Conservation (phyloP, 2,329 filamentous ascomycete genomes). For the Leptographium procerum region DNA sequence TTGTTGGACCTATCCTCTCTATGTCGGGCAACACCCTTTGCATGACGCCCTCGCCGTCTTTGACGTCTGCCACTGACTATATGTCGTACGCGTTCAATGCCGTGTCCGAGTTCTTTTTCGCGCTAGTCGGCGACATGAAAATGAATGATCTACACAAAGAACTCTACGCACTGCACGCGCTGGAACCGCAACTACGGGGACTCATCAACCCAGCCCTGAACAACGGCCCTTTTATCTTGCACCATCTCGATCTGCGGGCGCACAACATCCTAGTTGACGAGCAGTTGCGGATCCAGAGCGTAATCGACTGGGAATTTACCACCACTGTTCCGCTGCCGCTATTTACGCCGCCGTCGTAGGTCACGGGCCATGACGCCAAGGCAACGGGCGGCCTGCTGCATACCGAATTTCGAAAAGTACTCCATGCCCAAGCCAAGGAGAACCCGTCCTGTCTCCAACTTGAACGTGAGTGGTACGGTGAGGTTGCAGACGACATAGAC, state of each 20-base stretch:
- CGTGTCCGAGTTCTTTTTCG: constrained; percentile 3
- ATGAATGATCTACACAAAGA: constrained; percentile 9
- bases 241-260: constrained; percentile 14
- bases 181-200: neutral
- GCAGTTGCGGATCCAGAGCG: constrained; percentile 12
- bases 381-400: neutral
- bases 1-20: constrained; percentile 12
- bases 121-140: constrained; percentile 5
- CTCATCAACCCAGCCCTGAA: neutral
- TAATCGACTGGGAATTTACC: constrained; percentile 20
- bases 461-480: constrained; percentile 2
- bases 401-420: neutral
- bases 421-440: neutral
- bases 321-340: constrained; percentile 6
- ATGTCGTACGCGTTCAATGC: neutral
- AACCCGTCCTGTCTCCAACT: neutral
- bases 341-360: constrained; percentile 11
- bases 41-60: neutral
- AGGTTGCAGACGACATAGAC: neutral
- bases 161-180: constrained; percentile 12
- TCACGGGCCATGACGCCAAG: constrained; percentile 7
- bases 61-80: neutral
- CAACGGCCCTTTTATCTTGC: constrained; percentile 13
- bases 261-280: constrained; percentile 18
- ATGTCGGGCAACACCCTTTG: constrained; percentile 6